phyloP scores from a whole-genome alignment of 1,284 basidiomycete species.

The Irpex sp. region DNA sequence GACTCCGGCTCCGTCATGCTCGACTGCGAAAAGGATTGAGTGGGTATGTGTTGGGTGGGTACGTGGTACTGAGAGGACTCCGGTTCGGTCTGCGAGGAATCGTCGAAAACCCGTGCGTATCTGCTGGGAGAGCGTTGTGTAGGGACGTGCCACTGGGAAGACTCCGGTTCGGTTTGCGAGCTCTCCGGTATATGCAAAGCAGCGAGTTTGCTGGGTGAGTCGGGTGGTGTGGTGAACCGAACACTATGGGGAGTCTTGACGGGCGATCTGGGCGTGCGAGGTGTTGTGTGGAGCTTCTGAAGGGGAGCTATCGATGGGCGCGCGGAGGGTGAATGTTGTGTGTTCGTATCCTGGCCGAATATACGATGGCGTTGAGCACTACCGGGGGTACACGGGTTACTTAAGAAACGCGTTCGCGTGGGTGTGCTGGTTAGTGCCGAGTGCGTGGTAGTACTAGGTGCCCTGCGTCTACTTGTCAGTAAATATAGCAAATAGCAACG shows the following conservation, averaged over 20 bases:
- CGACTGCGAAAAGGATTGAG: not conserved
- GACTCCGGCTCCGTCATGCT: conserved; percentile 3
- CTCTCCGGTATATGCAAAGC: not conserved
- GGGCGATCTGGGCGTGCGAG: not conserved
- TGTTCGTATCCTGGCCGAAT: not conserved
- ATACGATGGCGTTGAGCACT: not conserved
- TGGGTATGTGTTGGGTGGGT: not conserved
- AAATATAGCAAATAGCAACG: no score
- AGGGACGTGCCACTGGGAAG: conserved; percentile 1
- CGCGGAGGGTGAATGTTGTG: not conserved
- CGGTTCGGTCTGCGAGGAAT: conserved; percentile 8
- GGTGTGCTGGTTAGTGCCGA: not conserved
- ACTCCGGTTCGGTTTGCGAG: conserved; percentile 7
- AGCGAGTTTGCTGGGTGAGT: not conserved
- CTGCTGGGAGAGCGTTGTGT: not conserved
- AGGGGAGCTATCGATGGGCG: not conserved
- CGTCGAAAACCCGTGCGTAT: not conserved
- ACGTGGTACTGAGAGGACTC: conserved; percentile 2
- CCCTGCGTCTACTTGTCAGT: not conserved
- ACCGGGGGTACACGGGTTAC: not conserved
- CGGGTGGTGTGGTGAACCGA: not conserved
- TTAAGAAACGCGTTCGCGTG: not conserved
- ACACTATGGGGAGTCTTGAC: not conserved
- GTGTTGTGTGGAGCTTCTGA: not conserved
- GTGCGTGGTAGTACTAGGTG: not conserved